Conservation (phyloP, 305 asterid species). For the Fraxinus platypoda region DNA sequence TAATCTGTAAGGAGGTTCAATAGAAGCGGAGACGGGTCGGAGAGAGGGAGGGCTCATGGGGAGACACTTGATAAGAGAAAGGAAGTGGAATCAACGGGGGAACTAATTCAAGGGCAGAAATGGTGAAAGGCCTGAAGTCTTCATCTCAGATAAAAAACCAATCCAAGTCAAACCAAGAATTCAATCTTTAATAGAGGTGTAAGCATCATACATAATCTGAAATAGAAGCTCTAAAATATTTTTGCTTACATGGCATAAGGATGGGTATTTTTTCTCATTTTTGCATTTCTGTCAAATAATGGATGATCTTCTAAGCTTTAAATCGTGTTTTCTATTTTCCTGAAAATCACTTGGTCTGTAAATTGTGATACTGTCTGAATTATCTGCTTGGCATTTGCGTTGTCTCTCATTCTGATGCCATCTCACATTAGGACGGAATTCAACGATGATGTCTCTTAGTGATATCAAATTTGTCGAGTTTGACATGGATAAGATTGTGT, state of each 20-base stretch:
- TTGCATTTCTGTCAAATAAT: not conserved
- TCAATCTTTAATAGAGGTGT: not conserved
- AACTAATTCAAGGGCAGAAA: not conserved
- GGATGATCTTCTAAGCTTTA: not conserved
- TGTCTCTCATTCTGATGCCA: not conserved
- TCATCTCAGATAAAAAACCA: not conserved
- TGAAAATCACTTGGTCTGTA: not conserved
- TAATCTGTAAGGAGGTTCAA: not conserved
- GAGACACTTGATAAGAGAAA: not conserved
- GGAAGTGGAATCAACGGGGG: not conserved
- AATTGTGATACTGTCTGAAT: not conserved
- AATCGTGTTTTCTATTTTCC: not conserved
- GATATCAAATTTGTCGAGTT: constrained; percentile 5
- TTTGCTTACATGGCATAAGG: not conserved
- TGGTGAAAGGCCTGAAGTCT: not conserved
- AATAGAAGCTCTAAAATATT: not conserved
- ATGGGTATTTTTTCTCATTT: not conserved
- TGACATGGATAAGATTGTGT: constrained; percentile 8
- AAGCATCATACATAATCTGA: not conserved
- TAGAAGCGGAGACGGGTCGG: not conserved
- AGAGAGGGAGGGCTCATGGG: not conserved
- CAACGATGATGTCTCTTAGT: not conserved
- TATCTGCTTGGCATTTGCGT: not conserved
- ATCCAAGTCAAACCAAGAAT: not conserved
- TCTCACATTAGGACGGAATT: constrained; percentile 9